A percentile compares a stretch with the other conserved stretches of the same genome.
These are phyloP conservation scores for Xylaria palmicola DNA, from an alignment of 495 filamentous ascomycete species.

Conservation along the genomic window DNA sequence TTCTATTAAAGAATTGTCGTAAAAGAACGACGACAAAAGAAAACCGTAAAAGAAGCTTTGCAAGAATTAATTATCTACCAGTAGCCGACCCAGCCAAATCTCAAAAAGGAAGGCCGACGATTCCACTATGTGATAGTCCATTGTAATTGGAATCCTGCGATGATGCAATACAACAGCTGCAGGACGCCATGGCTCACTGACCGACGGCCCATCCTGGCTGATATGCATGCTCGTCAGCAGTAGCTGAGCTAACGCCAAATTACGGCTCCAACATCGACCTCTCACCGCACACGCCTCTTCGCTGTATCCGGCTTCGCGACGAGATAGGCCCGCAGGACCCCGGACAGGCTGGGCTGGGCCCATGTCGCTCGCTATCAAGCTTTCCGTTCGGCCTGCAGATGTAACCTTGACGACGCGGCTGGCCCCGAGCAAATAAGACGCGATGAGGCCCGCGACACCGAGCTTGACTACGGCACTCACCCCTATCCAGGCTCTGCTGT, in stretches of 20 bases:
- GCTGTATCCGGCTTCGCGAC: not conserved
- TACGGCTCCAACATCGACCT: not conserved
- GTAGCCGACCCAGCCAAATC: not conserved
- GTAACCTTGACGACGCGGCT: not conserved
- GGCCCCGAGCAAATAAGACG: conserved; percentile 2
- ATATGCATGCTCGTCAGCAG: not conserved
- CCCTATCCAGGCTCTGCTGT: not conserved
- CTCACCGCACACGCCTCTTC: not conserved
- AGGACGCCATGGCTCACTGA: not conserved
- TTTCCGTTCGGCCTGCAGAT: conserved; percentile 1
- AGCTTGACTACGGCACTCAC: not conserved
- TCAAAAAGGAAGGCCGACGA: conserved; percentile 10
- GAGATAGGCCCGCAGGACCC: not conserved
- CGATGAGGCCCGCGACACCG: not conserved
- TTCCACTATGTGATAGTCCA: conserved; percentile 8
- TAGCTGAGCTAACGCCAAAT: not conserved
- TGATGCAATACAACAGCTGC: conserved; percentile 4
- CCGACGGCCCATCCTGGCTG: not conserved
- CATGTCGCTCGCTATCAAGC: conserved; percentile 10
- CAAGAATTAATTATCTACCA: too few species aligned
- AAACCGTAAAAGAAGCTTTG: too few species aligned
- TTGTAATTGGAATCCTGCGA: conserved; percentile 12
- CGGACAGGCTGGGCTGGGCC: not conserved
- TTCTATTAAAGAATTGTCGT: too few species aligned
- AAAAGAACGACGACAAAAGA: too few species aligned